phyloP scores from a whole-genome alignment of 257 asterid genomes.

The Plantago major region DNA sequence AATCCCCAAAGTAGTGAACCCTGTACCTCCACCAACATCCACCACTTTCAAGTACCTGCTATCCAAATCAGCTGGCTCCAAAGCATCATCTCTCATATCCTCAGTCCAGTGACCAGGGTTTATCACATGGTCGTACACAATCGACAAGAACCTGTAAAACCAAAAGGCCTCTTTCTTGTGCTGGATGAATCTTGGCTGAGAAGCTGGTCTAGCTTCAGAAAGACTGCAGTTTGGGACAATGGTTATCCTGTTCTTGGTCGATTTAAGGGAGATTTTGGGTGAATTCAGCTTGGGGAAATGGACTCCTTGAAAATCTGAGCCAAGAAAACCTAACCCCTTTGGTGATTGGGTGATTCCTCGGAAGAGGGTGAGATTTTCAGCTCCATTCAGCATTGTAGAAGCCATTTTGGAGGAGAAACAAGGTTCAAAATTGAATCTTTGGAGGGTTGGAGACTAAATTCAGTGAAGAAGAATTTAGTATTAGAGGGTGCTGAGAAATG shows the following conservation, averaged over 20 bases:
- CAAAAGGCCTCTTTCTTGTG: conserved; percentile 95
- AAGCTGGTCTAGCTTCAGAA: conserved; percentile 75
- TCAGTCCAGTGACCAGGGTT: conserved; percentile 99
- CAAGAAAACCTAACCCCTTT: conserved; percentile 35
- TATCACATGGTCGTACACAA: conserved; percentile 86
- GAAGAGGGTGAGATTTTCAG: conserved; percentile 41
- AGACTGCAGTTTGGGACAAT: conserved; percentile 59
- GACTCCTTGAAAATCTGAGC: conserved; percentile 45
- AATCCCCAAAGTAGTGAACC: conserved; percentile 88
- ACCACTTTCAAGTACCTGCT: conserved; percentile 57
- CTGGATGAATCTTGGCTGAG: conserved; percentile 90
- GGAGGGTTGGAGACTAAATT: conserved; percentile 3
- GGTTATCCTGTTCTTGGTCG: conserved; percentile 24
- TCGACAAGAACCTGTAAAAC: conserved; percentile 85
- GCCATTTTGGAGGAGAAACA: conserved; percentile 37
- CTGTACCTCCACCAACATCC: conserved; percentile 97
- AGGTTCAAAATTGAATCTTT: conserved; percentile 1
- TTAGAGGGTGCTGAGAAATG: not conserved
- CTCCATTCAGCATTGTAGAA: conserved; percentile 61
- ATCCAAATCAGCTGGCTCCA: conserved; percentile 80
- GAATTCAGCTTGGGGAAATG: conserved; percentile 34
- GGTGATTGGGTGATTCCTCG: conserved; percentile 40
- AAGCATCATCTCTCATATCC: conserved; percentile 96
- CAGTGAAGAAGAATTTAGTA: not conserved
- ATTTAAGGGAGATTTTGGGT: conserved; percentile 26